Evolutionary conservation across 495 filamentous ascomycete genomes (phyloP), one percentile per base, ranked within the genome.

Genomic region (Xanthoparmelia taractica): DNA sequence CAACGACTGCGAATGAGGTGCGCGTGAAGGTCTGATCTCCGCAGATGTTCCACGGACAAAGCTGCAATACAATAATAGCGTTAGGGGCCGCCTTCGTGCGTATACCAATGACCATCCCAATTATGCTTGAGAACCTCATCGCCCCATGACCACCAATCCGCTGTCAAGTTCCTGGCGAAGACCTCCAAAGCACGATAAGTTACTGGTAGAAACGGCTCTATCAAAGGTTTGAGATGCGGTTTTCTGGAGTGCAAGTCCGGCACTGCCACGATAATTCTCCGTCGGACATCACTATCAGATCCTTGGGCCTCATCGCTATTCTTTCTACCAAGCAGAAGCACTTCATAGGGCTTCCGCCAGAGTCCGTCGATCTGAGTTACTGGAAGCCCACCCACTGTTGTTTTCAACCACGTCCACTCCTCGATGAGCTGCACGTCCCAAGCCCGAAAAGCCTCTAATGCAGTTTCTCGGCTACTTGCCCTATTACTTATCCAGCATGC

Each of bases 351-450:
- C 71, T 89, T 92, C 68, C 90, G 76, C 88, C 86, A 92, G 6
- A 80, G 66, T 5, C 85, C 82, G 57, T 88, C 82, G 6, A 95
- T n/a, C n/a, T 76, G 72, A 31, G 80, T 81, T 20, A 96, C 77
- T 0, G 90, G 86, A 65, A 90, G 80, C 0, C 94, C 94, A 0
- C 73, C 57, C 0, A 69, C 70, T 0, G 94, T 96, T 13, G 84
- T 82, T 73, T 98, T 98, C 41, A 96, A 67, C 94, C 94, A 98
- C 0, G 87, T 75, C 93, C 93, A 97, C 77, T 96, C 91, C 57
- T 92, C 92, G 20, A 80, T 72, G 27, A 86, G 68, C 50, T 80
- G 72, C 1, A 97, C 77, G 4, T 82, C 86, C 78, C 88, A 89
- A 47, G 75, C 71, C 11, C 72, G 73, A 38, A 96, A 86, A 8